These are phyloP conservation scores for Zygosaccharomyces pseudobailii DNA, from an alignment of 1,139 yeast species.

Conservation along the genomic window DNA sequence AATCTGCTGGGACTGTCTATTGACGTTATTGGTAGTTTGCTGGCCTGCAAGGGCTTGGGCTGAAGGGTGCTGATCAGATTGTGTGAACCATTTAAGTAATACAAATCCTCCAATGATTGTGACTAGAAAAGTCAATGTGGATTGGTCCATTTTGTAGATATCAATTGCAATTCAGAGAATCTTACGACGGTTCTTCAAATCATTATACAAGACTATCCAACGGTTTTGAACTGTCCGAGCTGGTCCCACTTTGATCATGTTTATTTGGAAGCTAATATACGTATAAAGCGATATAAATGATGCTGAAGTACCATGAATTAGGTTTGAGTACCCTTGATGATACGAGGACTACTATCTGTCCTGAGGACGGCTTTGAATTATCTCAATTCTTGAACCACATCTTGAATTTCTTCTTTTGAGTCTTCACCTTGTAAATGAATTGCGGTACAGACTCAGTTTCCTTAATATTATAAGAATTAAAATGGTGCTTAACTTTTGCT, in stretches of 20 bases:
- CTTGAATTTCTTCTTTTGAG: conserved; percentile 29
- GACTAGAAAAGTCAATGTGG: conserved; percentile 22
- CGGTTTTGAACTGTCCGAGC: background rate
- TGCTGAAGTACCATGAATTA: too few species aligned
- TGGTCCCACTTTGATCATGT: background rate
- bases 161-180: background rate
- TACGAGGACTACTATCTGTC: too few species aligned
- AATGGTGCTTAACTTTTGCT: conserved; percentile 28
- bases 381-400: conserved; percentile 30
- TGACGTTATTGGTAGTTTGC: background rate
- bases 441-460: conserved; percentile 34
- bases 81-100: conserved; percentile 29
- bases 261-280: background rate
- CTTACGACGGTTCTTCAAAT: background rate
- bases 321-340: too few species aligned
- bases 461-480: conserved; percentile 23
- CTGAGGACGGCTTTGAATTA: too few species aligned
- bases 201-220: background rate
- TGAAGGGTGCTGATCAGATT: conserved; percentile 19
- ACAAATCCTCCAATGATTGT: conserved; percentile 24
- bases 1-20: conserved; percentile 1
- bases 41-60: conserved; percentile 6
- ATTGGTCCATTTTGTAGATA: conserved; percentile 19
- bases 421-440: conserved; percentile 34
- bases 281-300: background rate